Base-by-base conservation (phyloP, 306 rosid genomes). In the Sindora glabra region DNA sequence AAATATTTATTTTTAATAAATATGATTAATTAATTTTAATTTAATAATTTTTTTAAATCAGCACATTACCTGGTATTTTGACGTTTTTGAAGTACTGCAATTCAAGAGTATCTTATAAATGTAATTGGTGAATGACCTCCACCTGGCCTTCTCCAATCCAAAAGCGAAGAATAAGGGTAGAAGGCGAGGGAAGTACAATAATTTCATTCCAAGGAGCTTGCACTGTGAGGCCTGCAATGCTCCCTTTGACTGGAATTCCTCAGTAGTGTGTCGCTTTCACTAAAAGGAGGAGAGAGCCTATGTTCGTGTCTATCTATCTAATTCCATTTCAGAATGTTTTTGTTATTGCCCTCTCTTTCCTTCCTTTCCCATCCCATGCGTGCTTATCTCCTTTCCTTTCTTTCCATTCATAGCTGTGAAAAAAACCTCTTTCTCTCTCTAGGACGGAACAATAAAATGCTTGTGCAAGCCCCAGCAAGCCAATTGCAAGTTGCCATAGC, bases 221-320 rank as follows among this genome's bases (percentile, higher is more conserved):
- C 64, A 68, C 70, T 58, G 75, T 53, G 68, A 55, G 75, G 79
- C 73, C 69, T 66, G 75, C 60, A 48, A 72, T 52, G 76, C 75
- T 66, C 67, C 76, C 86, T 85, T 91, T 91, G 81, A 87, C 95
- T 71, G 84, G 83, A 77, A 68, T 58, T 74, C 36, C 77, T 63
- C 60, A 55, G 26, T 56, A 55, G 26, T 11, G 65, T 11, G 90
- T 92, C 96, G 49, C 83, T 89, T 72, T 92, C 99, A 58, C 59
- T 48, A 65, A 80, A 89, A 92, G 81, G 99, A 24, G 70, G 59
- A 59, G 76, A 65, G 48, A 74, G 53, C 71, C 69, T 67, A 29
- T 58, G 61, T 11, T 10, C 40, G 10, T 49, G 40, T 18, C 56
- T 37, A 61, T 72, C 78, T 25, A 65, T 79, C 81, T 71, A 33